Evolutionary conservation across 139 green algal species (phyloP), one percentile per base, ranked within the genome.

Genomic region (Tetradesmus lagerheimii): DNA sequence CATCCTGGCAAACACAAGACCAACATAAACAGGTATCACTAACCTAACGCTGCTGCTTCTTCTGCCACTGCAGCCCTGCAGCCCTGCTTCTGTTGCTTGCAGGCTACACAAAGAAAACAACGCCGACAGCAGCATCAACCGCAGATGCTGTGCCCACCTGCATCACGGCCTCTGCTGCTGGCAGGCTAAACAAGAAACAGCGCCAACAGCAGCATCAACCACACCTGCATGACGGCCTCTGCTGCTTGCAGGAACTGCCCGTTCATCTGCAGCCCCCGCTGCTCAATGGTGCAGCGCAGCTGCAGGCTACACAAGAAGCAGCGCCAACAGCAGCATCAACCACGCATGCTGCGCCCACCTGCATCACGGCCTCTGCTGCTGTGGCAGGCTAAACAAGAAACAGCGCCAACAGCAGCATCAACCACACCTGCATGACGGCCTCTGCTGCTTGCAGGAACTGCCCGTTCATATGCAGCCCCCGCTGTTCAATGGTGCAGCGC

Each of bases 391-490:
- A 14, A 78, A 78, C 29, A 35, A 78, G n/a, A n/a, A n/a, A n/a
- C n/a, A n/a, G n/a, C n/a, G n/a, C n/a, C n/a, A n/a, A n/a, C n/a
- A n/a, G n/a, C n/a, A n/a, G n/a, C 0, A 43, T 23, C 79, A 43
- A 66, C 41, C 83, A 2, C 34, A 95, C 95, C 94, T 95, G 53
- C 18, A 96, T 95, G 27, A 97, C 95, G 9, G 77, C 78, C 80
- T 97, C 93, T 39, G 96, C 95, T 31, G 93, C 95, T 29, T 47
- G 71, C 38, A 99, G 87, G 79, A 98, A 99, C n/a, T 96, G 86
- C 53, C 96, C 85, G 74, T 97, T 96, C 77, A 97, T 95, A 9
- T 87, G 53, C 29, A 99, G 91, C 2, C 96, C 93, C 0, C 93
- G 89, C 85, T 95, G 92, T 84, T 99, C 97, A 15, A 99, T 95